Evolutionary conservation across 495 filamentous ascomycete species (phyloP), one percentile per base, ranked within the genome.

Genomic region (Choiromyces venosus): DNA sequence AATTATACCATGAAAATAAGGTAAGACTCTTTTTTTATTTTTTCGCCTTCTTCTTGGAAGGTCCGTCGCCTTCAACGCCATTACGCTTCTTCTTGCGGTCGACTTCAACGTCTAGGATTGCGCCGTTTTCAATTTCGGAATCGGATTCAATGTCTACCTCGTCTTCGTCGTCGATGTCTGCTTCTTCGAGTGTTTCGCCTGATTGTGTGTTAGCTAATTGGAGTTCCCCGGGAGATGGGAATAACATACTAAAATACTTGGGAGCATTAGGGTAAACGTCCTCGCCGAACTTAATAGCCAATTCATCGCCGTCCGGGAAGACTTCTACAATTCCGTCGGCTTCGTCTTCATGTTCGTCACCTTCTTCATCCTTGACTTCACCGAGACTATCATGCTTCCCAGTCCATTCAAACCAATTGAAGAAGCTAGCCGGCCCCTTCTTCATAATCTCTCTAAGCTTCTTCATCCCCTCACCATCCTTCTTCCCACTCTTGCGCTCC

Each of bases 241-340:
- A 21, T 46, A 8, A 88, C 91, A 82, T 84, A 97, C 93, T 91
- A 82, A 94, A 98, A 82, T 93, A 93, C 81, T 92, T 94, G 79
- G 96, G 87, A 37, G 94, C 94, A 69, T 89, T 87, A 37, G 92
- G 90, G 89, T 90, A 98, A 66, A 97, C 84, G 74, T 97, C 93
- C 74, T 97, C 94, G 33, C 91, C 88, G 75, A 97, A 83, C 37
- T 89, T 84, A 71, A 94, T 85, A 29, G 93, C 93, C 21, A 97
- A 75, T 73, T 92, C 89, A 70, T 95, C 92, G 6, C 92, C 94
- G 36, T 86, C 86, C 1, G 89, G 89, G 85, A 93, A 96, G 71
- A 94, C 89, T 82, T 97, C 93, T 25, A 89, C 84, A 2, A 86
- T 85, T 21, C 86, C 81, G 37, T 86, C 85, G 61, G 87, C 85